A percentile compares a stretch with the other conserved stretches of the same genome.
Evolutionary conservation across 306 rosid species (phyloP).

Genomic region (Pyrus betulifolia): DNA sequence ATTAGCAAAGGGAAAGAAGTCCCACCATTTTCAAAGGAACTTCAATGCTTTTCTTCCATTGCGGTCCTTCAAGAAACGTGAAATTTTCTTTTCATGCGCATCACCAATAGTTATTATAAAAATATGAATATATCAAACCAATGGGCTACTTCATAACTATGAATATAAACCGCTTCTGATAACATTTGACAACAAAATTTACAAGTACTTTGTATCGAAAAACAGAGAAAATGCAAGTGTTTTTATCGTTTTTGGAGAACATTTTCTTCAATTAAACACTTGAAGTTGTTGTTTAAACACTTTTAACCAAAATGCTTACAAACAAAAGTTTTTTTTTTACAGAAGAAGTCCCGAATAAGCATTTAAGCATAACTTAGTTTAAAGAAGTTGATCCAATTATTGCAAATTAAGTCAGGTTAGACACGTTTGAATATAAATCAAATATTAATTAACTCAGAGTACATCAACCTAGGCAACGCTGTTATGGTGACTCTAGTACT

Average conservation of each 20-base stretch:
- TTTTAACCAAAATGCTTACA: too few species aligned
- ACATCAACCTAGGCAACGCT: neutral
- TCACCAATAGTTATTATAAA: neutral
- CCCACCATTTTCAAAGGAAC: neutral
- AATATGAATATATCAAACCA: too few species aligned
- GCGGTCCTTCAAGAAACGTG: neutral
- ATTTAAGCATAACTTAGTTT: neutral
- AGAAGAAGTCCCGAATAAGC: neutral
- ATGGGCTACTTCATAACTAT: too few species aligned
- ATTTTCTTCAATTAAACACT: too few species aligned
- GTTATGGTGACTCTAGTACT: neutral
- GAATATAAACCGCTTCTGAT: neutral
- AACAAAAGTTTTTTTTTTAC: neutral
- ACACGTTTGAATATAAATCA: neutral
- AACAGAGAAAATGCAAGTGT: neutral
- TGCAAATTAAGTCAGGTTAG: neutral
- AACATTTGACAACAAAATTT: too few species aligned
- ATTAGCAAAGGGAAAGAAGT: neutral
- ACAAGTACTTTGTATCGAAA: too few species aligned
- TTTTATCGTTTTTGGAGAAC: neutral
- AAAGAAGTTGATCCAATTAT: neutral
- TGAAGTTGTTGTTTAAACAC: too few species aligned
- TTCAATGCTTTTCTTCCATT: neutral
- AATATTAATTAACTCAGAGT: neutral
- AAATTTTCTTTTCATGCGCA: neutral